These are phyloP conservation scores for Pinus albicaulis DNA, from an alignment of 75 land plant genomes.

Conservation along the genomic window DNA sequence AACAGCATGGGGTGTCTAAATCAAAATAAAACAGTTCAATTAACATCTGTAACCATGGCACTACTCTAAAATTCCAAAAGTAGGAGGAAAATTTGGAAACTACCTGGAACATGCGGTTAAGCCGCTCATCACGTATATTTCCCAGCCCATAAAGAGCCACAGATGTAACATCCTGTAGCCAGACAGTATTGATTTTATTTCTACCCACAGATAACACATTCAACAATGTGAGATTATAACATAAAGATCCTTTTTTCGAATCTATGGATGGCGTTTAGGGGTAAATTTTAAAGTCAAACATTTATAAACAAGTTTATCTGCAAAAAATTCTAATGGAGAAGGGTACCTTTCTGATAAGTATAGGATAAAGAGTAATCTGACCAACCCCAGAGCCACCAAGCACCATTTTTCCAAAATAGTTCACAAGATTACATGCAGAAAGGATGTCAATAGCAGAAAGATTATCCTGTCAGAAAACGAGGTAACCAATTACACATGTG, in stretches of 20 bases:
- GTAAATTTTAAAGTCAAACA: neutral
- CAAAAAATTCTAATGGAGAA: neutral
- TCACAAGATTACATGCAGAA: constrained; percentile 97
- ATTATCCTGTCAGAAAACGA: constrained; percentile 66
- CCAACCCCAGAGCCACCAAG: constrained; percentile 99
- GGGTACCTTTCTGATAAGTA: constrained; percentile 87
- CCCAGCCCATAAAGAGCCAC: constrained; percentile 98
- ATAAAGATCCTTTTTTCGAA: neutral
- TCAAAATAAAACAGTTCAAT: neutral
- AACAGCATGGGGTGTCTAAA: constrained; percentile 96
- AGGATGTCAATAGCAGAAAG: constrained; percentile 98
- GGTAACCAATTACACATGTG: neutral
- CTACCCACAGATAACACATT: neutral
- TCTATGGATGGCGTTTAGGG: neutral
- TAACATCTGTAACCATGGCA: neutral
- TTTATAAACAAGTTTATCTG: neutral
- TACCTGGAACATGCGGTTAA: constrained; percentile 99
- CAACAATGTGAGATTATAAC: neutral
- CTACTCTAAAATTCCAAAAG: neutral
- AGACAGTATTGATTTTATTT: neutral
- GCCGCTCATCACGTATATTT: constrained; percentile 95
- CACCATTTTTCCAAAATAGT: constrained; percentile 97
- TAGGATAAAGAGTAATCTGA: constrained; percentile 84
- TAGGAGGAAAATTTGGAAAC: neutral
- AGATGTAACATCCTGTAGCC: constrained; percentile 77